Evolutionary conservation across 1,284 basidiomycete genomes (phyloP), one percentile per base, ranked within the genome.

Genomic region (Malassezia arunalokei): DNA sequence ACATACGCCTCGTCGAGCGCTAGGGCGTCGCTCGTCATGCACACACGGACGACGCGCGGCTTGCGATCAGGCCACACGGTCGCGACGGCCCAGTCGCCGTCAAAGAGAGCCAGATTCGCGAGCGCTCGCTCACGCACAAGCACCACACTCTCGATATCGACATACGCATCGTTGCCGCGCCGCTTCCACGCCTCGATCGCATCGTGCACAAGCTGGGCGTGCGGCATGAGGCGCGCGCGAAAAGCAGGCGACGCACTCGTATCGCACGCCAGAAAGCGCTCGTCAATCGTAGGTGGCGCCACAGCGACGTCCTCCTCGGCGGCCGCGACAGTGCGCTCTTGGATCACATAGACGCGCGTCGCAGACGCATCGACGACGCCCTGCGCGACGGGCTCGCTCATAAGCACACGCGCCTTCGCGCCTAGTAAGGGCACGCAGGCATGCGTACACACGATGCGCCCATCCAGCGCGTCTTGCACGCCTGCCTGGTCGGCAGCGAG

Each of bases 11-110:
- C 39, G 6, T 43, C 39, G 1, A 29, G 17, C 6, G 45, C 43
- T 9, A 40, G n/a, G 12, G 44, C 27, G 40, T 6, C 7, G 11
- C 7, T 8, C 11, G 37, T 56, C 5, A 48, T 44, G 6, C 68
- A 47, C 4, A 68, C 40, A 24, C 66, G 64, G 30, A 67, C 64
- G 24, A 68, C 43, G 29, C 62, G 56, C 30, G 52, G 43, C 3
- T 39, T 41, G 9, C 44, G 35, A 12, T 54, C 46, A 12, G 43
- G 56, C 8, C 47, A 24, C 5, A 53, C 47, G 32, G 52, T 56
- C 7, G 57, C 52, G 68, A 83, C 62, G 64, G 87, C 88, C 89
- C 89, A 92, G 71, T 94, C 87, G 31, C 86, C 86, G 60, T 83
- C 82, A 59, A 91, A 80, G 4, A 86, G 75, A 0, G 88, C 89